A percentile compares a stretch with the other conserved stretches of the same genome.
These are phyloP conservation scores for Podospora tetraspora DNA, from an alignment of 495 filamentous ascomycete species.

Conservation along the genomic window DNA sequence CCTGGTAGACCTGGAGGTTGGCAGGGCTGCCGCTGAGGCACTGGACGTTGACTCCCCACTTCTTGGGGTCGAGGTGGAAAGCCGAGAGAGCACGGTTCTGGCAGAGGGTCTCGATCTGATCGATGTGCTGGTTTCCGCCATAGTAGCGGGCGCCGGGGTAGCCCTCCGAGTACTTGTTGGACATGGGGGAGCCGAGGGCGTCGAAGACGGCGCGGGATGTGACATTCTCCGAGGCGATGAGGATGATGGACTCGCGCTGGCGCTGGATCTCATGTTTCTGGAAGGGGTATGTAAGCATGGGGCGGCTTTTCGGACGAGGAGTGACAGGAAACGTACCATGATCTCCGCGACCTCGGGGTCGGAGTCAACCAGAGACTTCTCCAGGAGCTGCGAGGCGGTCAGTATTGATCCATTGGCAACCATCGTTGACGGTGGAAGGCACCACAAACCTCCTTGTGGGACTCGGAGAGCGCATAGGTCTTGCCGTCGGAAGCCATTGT, in stretches of 20 bases:
- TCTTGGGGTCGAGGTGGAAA: conserved; percentile 76
- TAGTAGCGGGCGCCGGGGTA: conserved; percentile 99
- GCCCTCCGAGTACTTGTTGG: conserved; percentile 99
- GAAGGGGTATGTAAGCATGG: conserved; percentile 13
- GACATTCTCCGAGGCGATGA: conserved; percentile 93
- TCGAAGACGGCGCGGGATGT: conserved; percentile 86
- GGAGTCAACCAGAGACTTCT: conserved; percentile 73
- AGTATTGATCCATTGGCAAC: conserved; percentile 40
- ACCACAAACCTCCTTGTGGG: conserved; percentile 77
- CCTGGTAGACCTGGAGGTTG: conserved; percentile 98
- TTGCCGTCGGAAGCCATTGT: conserved; percentile 36
- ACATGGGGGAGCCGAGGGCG: conserved; percentile 84
- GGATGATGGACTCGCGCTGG: conserved; percentile 95
- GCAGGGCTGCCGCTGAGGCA: conserved; percentile 87
- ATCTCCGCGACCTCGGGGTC: conserved; percentile 91
- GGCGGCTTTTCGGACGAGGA: neutral
- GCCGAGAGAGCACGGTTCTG: conserved; percentile 91
- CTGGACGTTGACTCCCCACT: conserved; percentile 99
- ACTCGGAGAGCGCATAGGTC: conserved; percentile 79
- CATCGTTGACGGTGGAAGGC: conserved; percentile 4
- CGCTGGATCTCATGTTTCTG: conserved; percentile 92
- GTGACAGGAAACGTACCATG: conserved; percentile 59
- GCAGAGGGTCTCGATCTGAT: conserved; percentile 91
- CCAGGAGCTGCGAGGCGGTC: conserved; percentile 66
- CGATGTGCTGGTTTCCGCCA: conserved; percentile 98